Evolutionary conservation across 169 alveolate genomes (phyloP).

Genomic region (Plasmodium knowlesi): DNA sequence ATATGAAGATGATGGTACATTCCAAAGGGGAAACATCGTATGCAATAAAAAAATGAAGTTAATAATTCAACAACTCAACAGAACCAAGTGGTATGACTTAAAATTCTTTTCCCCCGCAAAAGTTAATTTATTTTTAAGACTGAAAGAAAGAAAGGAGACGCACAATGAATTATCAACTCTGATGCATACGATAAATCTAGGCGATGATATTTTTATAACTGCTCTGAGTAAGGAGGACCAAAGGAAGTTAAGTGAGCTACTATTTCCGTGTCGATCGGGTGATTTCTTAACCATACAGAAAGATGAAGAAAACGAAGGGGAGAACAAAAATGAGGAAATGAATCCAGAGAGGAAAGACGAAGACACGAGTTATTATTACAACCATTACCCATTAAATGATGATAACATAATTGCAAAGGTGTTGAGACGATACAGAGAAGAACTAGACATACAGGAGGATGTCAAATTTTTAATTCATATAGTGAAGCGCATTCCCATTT

Average conservation of each 20-base stretch:
- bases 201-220: constrained; percentile 65
- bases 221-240: constrained; percentile 41
- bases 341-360: background rate
- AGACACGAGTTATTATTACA: background rate
- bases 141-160: constrained; percentile 30
- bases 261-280: constrained; percentile 41
- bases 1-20: background rate
- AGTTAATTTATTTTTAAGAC: constrained; percentile 65
- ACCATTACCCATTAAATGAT: constrained; percentile 52
- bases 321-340: background rate
- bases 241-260: constrained; percentile 5
- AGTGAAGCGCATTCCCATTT: constrained; percentile 77
- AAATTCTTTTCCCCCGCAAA: constrained; percentile 62
- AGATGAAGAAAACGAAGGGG: background rate
- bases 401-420: constrained; percentile 63
- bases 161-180: constrained; percentile 55
- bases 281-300: constrained; percentile 40
- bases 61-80: constrained; percentile 17
- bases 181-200: constrained; percentile 67
- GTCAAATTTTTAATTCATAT: constrained; percentile 77
- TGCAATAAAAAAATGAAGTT: constrained; percentile 54
- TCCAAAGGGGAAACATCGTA: constrained; percentile 20
- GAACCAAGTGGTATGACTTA: constrained; percentile 45
- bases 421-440: constrained; percentile 64
- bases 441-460: constrained; percentile 30